phyloP scores from a whole-genome alignment of 257 asterid genomes.

The Solanum chilense region DNA sequence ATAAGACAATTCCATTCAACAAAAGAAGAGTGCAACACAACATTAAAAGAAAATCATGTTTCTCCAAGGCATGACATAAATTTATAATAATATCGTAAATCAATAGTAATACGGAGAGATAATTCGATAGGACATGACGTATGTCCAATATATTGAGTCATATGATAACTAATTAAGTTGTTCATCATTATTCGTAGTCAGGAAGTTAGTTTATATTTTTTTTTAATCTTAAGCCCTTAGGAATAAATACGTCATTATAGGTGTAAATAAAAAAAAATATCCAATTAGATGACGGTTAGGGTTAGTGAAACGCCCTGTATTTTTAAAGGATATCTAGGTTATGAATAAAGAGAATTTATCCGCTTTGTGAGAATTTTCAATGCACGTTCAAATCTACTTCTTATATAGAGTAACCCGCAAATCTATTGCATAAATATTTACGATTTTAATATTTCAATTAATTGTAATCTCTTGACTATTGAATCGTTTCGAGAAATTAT shows the following conservation, averaged over 20 bases:
- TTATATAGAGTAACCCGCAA: background rate
- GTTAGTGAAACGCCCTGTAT: background rate
- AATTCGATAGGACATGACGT: background rate
- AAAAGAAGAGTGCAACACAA: background rate
- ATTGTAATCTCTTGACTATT: background rate
- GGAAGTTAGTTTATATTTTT: background rate
- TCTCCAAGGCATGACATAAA: background rate
- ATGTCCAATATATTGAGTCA: background rate
- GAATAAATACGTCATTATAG: background rate
- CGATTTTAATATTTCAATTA: fast-evolving
- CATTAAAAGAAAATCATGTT: background rate
- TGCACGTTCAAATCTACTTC: too few relatives aligned
- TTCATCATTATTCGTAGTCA: background rate
- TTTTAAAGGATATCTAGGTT: background rate
- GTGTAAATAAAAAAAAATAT: too few relatives aligned
- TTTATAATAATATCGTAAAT: background rate
- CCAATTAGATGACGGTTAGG: background rate
- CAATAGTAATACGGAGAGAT: background rate
- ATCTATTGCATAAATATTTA: too few relatives aligned
- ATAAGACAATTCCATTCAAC: background rate
- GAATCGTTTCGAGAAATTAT: background rate
- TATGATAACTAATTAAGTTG: background rate
- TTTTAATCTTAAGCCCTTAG: background rate
- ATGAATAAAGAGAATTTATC: too few relatives aligned
- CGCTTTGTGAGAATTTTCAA: fast-evolving